These are phyloP conservation scores for Decorospora gaudefroyi DNA, from an alignment of 2,329 filamentous ascomycete species.

Conservation along the genomic window DNA sequence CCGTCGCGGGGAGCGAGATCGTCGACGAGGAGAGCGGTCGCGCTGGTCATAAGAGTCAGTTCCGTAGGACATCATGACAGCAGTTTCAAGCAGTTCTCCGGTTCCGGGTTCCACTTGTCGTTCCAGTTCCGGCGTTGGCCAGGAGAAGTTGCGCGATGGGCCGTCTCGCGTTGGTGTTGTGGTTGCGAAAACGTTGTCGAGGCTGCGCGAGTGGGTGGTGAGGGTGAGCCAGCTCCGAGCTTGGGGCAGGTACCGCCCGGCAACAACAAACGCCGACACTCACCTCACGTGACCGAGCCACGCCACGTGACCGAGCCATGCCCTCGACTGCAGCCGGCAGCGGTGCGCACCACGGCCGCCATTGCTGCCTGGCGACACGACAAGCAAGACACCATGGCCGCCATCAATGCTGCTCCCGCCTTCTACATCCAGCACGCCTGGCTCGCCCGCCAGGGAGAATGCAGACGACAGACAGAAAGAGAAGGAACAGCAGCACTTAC, in stretches of 20 bases:
- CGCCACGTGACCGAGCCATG: slow-evolving; percentile 3
- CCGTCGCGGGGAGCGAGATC: slow-evolving; percentile 53
- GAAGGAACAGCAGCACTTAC: slow-evolving; percentile 25
- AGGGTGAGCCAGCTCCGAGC: slow-evolving; percentile 20
- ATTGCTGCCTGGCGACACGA: slow-evolving; percentile 6
- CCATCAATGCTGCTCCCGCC: not conserved
- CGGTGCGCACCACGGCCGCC: not conserved
- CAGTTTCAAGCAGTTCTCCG: slow-evolving; percentile 15
- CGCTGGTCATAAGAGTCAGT: slow-evolving; percentile 47
- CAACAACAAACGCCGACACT: slow-evolving; percentile 25
- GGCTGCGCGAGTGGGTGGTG: slow-evolving; percentile 30
- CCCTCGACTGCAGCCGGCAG: too few relatives aligned
- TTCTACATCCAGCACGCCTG: not conserved
- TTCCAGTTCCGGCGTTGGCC: too few relatives aligned
- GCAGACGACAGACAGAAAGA: slow-evolving; percentile 5
- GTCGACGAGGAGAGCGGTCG: slow-evolving; percentile 71
- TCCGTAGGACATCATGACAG: slow-evolving; percentile 44
- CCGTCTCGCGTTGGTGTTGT: slow-evolving; percentile 33
- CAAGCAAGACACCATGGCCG: not conserved
- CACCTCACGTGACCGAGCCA: slow-evolving; percentile 18
- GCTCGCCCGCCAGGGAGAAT: too few relatives aligned
- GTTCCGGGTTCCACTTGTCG: too few relatives aligned
- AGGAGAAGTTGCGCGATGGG: slow-evolving; percentile 20
- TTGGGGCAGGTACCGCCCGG: too few relatives aligned
- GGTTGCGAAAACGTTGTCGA: slow-evolving; percentile 25